A percentile compares a stretch with the other conserved stretches of the same genome.
Conservation (phyloP, 305 asterid genomes). For the Fraxinus angustifolia region DNA sequence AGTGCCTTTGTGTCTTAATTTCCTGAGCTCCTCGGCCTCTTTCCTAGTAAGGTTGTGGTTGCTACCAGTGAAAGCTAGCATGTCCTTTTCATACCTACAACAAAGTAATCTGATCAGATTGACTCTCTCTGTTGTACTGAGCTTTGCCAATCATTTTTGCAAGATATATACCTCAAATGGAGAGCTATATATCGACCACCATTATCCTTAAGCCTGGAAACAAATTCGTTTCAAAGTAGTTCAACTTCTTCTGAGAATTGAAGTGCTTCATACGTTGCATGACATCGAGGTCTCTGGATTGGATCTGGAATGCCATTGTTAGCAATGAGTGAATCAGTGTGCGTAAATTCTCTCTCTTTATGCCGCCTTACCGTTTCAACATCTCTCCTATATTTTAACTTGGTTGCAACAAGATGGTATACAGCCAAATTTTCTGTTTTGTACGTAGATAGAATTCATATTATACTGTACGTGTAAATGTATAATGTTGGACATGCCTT, state of each 20-base stretch:
- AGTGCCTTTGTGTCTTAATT: slow-evolving; percentile 60
- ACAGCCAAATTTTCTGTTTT: not conserved
- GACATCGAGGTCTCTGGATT: slow-evolving; percentile 72
- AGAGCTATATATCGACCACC: slow-evolving; percentile 66
- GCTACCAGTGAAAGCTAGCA: slow-evolving; percentile 91
- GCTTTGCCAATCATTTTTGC: not conserved
- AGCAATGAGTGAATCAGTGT: slow-evolving; percentile 70
- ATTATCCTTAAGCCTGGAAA: slow-evolving; percentile 47
- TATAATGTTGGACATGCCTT: slow-evolving; percentile 36
- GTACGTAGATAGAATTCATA: not conserved
- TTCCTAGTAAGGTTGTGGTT: slow-evolving; percentile 50
- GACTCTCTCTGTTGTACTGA: not conserved
- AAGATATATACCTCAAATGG: slow-evolving; percentile 58
- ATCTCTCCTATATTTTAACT: slow-evolving; percentile 69
- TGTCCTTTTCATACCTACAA: slow-evolving; percentile 74
- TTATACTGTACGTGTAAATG: not conserved
- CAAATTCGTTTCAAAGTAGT: slow-evolving; percentile 52
- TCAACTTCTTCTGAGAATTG: slow-evolving; percentile 64
- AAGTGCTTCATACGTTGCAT: slow-evolving; percentile 75
- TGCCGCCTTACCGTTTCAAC: slow-evolving; percentile 49
- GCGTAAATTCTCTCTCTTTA: slow-evolving; percentile 63
- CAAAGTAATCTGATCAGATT: not conserved
- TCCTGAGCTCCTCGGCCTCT: slow-evolving; percentile 60
- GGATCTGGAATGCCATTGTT: slow-evolving; percentile 66
- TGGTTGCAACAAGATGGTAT: slow-evolving; percentile 38